phyloP scores from a whole-genome alignment of 2,329 filamentous ascomycete genomes.

The Ophiostoma sp. region DNA sequence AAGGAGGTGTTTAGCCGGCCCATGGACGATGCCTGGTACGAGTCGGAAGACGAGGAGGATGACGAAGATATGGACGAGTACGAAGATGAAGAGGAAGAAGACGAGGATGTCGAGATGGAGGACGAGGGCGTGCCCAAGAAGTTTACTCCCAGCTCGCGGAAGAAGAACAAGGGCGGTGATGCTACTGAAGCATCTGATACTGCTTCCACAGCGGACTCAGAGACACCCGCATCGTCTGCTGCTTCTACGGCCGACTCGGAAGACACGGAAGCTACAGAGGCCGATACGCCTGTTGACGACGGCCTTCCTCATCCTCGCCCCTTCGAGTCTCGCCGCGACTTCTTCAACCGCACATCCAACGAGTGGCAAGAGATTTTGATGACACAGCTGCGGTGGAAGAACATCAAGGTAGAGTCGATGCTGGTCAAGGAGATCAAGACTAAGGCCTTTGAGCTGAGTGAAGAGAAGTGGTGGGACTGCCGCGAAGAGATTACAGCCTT shows the following conservation, averaged over 20 bases:
- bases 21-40: constrained; percentile 74
- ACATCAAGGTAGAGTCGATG: constrained; percentile 65
- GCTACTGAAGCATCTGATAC: constrained; percentile 51
- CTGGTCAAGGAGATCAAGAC: constrained; percentile 90
- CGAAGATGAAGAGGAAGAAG: constrained; percentile 61
- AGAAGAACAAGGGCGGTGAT: constrained; percentile 47
- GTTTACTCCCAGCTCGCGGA: constrained; percentile 56
- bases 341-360: constrained; percentile 82
- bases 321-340: constrained; percentile 88
- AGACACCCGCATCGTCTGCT: constrained; percentile 16
- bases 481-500: constrained; percentile 87
- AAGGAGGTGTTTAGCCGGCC: constrained; percentile 87
- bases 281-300: constrained; percentile 62
- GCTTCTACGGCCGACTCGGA: constrained; percentile 40
- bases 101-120: constrained; percentile 53
- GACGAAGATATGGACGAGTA: constrained; percentile 60
- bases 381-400: constrained; percentile 69
- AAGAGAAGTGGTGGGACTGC: constrained; percentile 99
- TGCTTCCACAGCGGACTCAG: constrained; percentile 47
- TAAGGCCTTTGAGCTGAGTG: constrained; percentile 83
- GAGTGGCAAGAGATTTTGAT: constrained; percentile 90
- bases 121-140: constrained; percentile 46
- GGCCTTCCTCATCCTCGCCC: constrained; percentile 73
- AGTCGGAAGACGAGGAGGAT: constrained; percentile 62
- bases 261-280: constrained; percentile 41